Conservation (phyloP, 139 green algal genomes). For the Eudorina sp. region DNA sequence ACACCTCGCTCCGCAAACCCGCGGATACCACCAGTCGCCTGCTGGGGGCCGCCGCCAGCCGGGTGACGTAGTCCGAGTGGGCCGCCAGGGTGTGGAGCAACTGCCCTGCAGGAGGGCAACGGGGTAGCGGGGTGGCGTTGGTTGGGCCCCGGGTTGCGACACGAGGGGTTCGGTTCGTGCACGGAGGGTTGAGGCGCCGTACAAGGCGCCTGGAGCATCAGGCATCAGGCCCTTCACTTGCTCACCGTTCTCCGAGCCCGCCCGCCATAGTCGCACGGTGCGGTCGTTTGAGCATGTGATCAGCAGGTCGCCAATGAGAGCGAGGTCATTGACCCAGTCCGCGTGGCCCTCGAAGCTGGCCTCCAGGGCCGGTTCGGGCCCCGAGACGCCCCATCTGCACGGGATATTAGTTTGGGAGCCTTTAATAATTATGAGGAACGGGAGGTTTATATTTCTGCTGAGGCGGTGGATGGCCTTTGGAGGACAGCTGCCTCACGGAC, state of each 20-base stretch:
- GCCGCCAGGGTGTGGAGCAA: constrained; percentile 2
- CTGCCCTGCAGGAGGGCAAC: neutral
- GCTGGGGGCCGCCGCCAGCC: constrained; percentile 54
- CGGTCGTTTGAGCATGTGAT: constrained; percentile 74
- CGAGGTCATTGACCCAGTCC: constrained; percentile 80
- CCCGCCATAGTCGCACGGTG: constrained; percentile 73
- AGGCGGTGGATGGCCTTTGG: too few species aligned
- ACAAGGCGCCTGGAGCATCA: too few species aligned
- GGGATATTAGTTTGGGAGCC: too few species aligned
- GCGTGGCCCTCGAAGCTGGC: constrained; percentile 73
- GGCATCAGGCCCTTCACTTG: too few species aligned
- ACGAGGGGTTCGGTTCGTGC: too few species aligned
- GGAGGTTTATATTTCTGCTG: too few species aligned
- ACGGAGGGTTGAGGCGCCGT: too few species aligned
- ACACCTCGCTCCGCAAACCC: neutral
- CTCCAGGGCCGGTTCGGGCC: constrained; percentile 30
- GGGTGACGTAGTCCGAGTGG: constrained; percentile 69
- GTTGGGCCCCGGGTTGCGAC: too few species aligned
- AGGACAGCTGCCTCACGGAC: too few species aligned
- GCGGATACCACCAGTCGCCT: neutral
- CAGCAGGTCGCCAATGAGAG: constrained; percentile 62
- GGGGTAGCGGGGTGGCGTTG: too few species aligned
- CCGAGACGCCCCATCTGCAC: constrained; percentile 31
- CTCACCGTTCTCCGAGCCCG: constrained; percentile 26
- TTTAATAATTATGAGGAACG: too few species aligned